phyloP scores from a whole-genome alignment of 2,329 filamentous ascomycete species.

The Fusarium proliferatum region DNA sequence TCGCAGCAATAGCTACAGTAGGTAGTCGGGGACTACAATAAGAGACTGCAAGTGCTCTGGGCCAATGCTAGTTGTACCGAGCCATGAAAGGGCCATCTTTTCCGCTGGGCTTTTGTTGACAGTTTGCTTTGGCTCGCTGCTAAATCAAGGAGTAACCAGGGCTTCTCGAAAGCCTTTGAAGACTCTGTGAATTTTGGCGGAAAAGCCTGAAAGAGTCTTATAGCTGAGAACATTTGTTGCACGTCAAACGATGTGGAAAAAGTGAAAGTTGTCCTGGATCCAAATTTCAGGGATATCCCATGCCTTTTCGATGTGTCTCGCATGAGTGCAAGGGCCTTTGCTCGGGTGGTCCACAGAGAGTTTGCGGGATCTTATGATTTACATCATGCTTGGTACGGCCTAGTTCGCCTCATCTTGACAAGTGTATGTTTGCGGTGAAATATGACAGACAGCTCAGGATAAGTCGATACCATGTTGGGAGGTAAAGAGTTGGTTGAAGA shows the following conservation, averaged over 20 bases:
- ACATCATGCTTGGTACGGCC: neutral
- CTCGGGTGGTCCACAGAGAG: neutral
- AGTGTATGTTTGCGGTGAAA: neutral
- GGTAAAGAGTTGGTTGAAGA: slow-evolving; percentile 2
- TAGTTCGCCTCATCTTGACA: neutral
- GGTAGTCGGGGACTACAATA: neutral
- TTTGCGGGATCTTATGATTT: neutral
- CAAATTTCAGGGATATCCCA: slow-evolving; percentile 19
- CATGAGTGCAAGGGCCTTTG: slow-evolving; percentile 19
- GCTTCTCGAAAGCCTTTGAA: neutral
- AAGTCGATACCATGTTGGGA: neutral
- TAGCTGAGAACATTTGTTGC: slow-evolving; percentile 1
- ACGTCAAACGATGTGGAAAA: neutral
- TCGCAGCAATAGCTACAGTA: neutral
- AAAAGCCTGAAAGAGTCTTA: slow-evolving; percentile 4
- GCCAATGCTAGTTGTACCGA: neutral
- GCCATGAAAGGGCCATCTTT: neutral
- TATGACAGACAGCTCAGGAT: neutral
- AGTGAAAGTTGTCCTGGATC: neutral
- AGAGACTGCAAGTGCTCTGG: neutral
- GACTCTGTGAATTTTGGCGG: neutral
- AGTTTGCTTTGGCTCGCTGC: slow-evolving; percentile 1
- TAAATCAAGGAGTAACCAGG: neutral
- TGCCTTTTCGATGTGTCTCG: slow-evolving; percentile 31
- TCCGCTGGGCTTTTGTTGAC: neutral